Evolutionary conservation across 495 filamentous ascomycete species (phyloP), one percentile per base, ranked within the genome.

Genomic region (Neurospora sp.): DNA sequence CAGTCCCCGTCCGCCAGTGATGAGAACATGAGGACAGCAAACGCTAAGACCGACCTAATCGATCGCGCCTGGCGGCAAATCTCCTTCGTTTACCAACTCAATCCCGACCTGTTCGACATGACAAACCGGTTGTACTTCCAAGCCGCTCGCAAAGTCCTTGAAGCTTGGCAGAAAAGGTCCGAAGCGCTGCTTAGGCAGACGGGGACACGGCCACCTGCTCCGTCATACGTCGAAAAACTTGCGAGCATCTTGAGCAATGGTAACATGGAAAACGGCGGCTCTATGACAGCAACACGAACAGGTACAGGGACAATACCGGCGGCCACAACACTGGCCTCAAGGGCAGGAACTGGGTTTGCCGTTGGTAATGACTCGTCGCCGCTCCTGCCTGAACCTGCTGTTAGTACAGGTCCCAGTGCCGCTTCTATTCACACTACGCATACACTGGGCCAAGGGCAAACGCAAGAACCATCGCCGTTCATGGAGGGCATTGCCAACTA

Each of bases 61-160:
- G 86, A 88, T 61, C 82, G 86, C 35, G 86, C 85, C 14, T 89
- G 88, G 87, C 72, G 71, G 12, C 79, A 82, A 48, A 75, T 87
- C 22, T 77, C 79, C 12, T 68, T 76, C 12, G 75, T 82, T 20
- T 88, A 84, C 74, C 73, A 77, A 0, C 81, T 79, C 72, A 83
- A 86, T 65, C 79, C 81, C 8, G 83, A 87, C 73, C 75, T 88
- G 7, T 80, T 81, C 22, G 80, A 83, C 69, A 75, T 83, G 40
- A 81, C 80, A 9, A 80, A 81, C 72, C 85, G 83, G 71, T 77
- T 75, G 20, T 76, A 85, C 70, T 73, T 76, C 14, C 77, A 79
- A 3, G 77, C 84, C n/a, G 85, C 83, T 16, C 78, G 82, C 42
- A 80, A 83, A 42, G 75, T 82, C 9, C 78, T 87, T 45, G 84